Conservation (phyloP, 2,329 filamentous ascomycete genomes). For the Aspergillus tubingensis region DNA sequence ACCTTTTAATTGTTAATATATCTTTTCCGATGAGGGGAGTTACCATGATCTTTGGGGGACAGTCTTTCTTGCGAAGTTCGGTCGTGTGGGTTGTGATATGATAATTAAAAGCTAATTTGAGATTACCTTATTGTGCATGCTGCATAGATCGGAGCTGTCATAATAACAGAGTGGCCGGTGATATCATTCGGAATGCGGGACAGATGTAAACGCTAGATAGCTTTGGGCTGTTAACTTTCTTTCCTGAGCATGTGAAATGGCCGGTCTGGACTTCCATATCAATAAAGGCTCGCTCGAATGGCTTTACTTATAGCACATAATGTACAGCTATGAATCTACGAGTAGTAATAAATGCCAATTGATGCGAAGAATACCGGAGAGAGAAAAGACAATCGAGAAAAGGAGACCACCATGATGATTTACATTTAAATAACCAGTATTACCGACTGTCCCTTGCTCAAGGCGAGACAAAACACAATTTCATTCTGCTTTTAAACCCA, state of each 20-base stretch:
- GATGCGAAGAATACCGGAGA: slow-evolving; percentile 7
- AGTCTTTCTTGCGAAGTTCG: too few relatives aligned
- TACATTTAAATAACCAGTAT: slow-evolving; percentile 19
- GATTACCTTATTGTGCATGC: background rate
- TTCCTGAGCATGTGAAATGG: background rate
- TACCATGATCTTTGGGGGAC: too few relatives aligned
- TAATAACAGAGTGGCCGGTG: background rate
- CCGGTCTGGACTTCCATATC: too few relatives aligned
- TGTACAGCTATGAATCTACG: slow-evolving; percentile 23
- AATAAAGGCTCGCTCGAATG: background rate
- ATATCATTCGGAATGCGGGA: background rate
- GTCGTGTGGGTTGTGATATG: too few relatives aligned
- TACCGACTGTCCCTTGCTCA: slow-evolving; percentile 14
- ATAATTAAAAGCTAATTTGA: too few relatives aligned
- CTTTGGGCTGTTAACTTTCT: background rate
- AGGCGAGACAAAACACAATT: slow-evolving; percentile 13
- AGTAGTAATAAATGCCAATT: slow-evolving; percentile 15
- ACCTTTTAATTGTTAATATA: slow-evolving; percentile 5
- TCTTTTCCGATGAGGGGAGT: background rate
- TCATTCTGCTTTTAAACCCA: slow-evolving; percentile 29
- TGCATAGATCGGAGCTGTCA: background rate
- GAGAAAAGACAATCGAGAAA: slow-evolving; percentile 11
- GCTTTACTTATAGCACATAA: slow-evolving; percentile 11
- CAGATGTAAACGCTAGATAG: background rate
- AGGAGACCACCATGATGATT: slow-evolving; percentile 19